These are phyloP conservation scores for Cucumis melo DNA, from an alignment of 306 rosid genomes.

Conservation along the genomic window DNA sequence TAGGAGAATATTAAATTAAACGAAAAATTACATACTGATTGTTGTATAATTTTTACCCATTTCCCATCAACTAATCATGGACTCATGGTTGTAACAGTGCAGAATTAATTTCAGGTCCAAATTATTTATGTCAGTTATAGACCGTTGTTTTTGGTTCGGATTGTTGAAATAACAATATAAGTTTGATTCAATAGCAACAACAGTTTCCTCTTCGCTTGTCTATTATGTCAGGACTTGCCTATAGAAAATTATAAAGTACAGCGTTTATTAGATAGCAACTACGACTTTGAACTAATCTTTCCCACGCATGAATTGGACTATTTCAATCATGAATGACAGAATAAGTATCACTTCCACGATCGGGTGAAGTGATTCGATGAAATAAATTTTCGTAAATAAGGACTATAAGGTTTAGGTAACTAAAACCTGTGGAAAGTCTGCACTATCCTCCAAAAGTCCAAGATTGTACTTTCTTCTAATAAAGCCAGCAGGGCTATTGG, in stretches of 20 bases:
- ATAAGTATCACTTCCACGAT: not conserved
- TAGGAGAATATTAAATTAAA: not conserved
- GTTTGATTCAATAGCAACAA: not conserved
- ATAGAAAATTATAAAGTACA: not conserved
- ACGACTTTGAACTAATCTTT: not conserved
- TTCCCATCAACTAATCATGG: not conserved
- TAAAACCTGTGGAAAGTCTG: slow-evolving; percentile 59
- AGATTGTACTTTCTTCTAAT: slow-evolving; percentile 63
- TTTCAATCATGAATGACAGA: not conserved
- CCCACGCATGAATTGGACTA: not conserved
- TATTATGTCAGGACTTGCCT: not conserved
- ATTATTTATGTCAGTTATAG: not conserved
- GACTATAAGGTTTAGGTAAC: not conserved
- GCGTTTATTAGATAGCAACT: not conserved
- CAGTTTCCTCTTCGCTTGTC: not conserved
- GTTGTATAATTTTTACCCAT: not conserved
- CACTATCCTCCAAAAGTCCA: slow-evolving; percentile 52
- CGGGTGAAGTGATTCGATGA: not conserved
- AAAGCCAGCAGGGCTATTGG: slow-evolving; percentile 72
- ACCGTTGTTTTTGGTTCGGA: not conserved
- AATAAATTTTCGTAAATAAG: not conserved
- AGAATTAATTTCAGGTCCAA: not conserved
- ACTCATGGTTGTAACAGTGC: not conserved
- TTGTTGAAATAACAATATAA: not conserved
- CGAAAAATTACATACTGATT: not conserved